A percentile compares a stretch with the other conserved stretches of the same genome.
phyloP scores from a whole-genome alignment of 1,284 basidiomycete genomes.

The Leccinum fuscescens region DNA sequence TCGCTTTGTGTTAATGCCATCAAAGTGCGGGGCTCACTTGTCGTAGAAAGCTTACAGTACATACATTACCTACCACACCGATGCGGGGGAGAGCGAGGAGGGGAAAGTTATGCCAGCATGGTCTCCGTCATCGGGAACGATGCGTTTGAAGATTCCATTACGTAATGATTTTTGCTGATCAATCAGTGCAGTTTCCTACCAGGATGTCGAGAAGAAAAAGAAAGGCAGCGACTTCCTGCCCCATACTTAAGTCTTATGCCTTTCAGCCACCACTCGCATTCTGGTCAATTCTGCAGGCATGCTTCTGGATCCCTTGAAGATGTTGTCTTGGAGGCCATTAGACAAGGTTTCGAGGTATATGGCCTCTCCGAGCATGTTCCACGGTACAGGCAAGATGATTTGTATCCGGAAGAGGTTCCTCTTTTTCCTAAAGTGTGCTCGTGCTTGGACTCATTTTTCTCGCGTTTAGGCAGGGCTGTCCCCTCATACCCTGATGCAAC shows the following conservation, averaged over 20 bases:
- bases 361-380: conserved; percentile 96
- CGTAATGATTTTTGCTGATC: conserved; percentile 17
- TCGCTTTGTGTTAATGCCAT: conserved; percentile 18
- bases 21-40: conserved; percentile 25
- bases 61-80: neutral
- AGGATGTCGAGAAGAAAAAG: neutral
- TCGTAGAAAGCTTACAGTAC: conserved; percentile 1
- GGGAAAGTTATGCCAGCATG: neutral
- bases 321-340: conserved; percentile 77
- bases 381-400: conserved; percentile 74
- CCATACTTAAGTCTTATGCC: conserved; percentile 55
- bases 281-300: conserved; percentile 95
- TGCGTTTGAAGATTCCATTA: conserved; percentile 11
- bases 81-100: neutral
- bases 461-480: conserved; percentile 47
- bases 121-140: neutral
- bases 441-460: conserved; percentile 16
- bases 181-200: conserved; percentile 5
- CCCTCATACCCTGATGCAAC: conserved; percentile 46
- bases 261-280: conserved; percentile 92
- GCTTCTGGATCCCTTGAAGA: conserved; percentile 76
- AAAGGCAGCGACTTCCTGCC: neutral
- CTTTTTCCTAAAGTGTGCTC: conserved; percentile 7
- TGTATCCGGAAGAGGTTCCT: conserved; percentile 94
- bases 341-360: conserved; percentile 77